Evolutionary conservation across 805 yeast genomes (phyloP).

Genomic region (Metschnikowia drakensbergensis): DNA sequence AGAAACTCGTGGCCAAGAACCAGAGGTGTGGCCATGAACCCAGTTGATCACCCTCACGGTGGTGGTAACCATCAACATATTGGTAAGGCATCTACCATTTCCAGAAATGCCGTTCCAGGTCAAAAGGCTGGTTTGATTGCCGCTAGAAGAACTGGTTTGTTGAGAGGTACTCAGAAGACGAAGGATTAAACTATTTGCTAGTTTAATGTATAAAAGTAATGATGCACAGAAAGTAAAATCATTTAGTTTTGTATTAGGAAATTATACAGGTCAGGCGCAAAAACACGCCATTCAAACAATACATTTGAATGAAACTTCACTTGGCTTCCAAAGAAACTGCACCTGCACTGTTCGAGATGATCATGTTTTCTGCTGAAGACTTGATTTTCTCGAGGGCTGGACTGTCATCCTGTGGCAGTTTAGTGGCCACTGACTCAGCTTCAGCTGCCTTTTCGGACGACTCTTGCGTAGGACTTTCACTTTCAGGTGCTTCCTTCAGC

Average conservation of each 20-base stretch:
- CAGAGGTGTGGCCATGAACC: conserved; percentile 99
- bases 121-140: conserved; percentile 99
- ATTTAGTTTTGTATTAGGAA: conserved; percentile 2
- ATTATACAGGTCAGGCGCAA: neutral
- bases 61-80: conserved; percentile 99
- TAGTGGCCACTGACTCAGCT: neutral
- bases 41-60: conserved; percentile 99
- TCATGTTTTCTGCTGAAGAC: conserved; percentile 3
- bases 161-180: conserved; percentile 98
- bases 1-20: conserved; percentile 99
- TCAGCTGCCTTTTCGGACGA: neutral
- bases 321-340: neutral
- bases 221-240: conserved; percentile 14
- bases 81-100: conserved; percentile 99
- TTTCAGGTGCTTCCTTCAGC: neutral
- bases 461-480: neutral
- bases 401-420: neutral
- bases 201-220: conserved; percentile 17
- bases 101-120: conserved; percentile 99
- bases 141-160: conserved; percentile 99
- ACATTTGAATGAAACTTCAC: neutral
- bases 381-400: conserved; percentile 2
- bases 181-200: conserved; percentile 31
- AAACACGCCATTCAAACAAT: neutral
- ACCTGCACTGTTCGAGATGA: neutral